Percentiles rank a stretch among this genome's conserved stretches.
Evolutionary conservation across 768 basidiomycete species (phyloP).

Genomic region (Lactarius quietus): DNA sequence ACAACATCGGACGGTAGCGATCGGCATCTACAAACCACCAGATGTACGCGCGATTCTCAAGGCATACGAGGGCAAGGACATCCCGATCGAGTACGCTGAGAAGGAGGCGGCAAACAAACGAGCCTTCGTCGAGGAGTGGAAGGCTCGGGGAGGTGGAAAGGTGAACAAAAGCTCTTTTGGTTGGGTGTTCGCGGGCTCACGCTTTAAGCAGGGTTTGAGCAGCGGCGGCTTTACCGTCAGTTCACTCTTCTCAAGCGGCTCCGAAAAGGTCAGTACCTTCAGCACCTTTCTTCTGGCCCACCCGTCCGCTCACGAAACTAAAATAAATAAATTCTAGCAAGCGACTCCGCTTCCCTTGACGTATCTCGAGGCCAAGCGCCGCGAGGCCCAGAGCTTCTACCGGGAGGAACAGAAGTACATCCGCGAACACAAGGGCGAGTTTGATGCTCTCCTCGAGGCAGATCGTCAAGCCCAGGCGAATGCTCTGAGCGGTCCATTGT

Average conservation of each 20-base stretch:
- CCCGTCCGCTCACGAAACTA: conserved; percentile 14
- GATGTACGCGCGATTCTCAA: conserved; percentile 88
- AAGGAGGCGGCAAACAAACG: conserved; percentile 81
- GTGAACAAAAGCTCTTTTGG: background rate
- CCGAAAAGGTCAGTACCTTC: conserved; percentile 31
- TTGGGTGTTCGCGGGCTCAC: conserved; percentile 25
- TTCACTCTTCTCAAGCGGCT: conserved; percentile 39
- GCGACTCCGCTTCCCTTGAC: conserved; percentile 41
- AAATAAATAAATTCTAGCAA: conserved; percentile 19
- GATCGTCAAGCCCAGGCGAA: conserved; percentile 46
- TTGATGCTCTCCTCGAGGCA: conserved; percentile 50
- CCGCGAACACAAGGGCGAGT: conserved; percentile 46
- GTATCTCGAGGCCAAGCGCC: conserved; percentile 50
- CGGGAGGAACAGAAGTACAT: conserved; percentile 53
- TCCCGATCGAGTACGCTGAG: conserved; percentile 85
- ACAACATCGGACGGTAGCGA: conserved; percentile 47
- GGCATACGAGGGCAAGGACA: conserved; percentile 83
- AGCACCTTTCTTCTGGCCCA: background rate
- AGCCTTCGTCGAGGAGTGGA: conserved; percentile 79
- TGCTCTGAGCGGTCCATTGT: conserved; percentile 46
- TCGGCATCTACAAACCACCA: conserved; percentile 83
- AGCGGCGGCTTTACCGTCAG: conserved; percentile 44
- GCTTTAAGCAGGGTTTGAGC: conserved; percentile 31
- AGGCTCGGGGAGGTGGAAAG: conserved; percentile 36
- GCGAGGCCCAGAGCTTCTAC: conserved; percentile 49